These are phyloP conservation scores for Kuraishia molischiana DNA, from an alignment of 805 yeast species.

Conservation along the genomic window DNA sequence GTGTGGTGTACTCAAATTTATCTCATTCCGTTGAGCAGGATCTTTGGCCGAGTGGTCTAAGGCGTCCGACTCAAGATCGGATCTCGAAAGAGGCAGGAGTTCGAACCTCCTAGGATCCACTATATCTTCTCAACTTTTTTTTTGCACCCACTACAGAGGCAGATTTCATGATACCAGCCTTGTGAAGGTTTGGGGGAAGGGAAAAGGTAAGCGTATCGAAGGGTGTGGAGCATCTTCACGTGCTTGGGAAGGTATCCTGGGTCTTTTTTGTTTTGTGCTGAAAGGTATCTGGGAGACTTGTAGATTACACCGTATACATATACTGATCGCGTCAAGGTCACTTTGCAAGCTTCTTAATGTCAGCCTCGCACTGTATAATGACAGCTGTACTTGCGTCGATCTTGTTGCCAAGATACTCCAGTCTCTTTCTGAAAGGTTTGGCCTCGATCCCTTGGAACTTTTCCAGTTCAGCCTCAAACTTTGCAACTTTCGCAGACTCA, in stretches of 20 bases:
- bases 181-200: too few relatives aligned
- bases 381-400: constrained; percentile 49
- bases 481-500: constrained; percentile 53
- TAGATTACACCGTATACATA: too few relatives aligned
- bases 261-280: constrained; percentile 1
- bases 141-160: too few relatives aligned
- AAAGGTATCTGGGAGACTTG: too few relatives aligned
- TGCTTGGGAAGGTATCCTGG: too few relatives aligned
- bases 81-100: constrained; percentile 21
- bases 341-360: constrained; percentile 21
- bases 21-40: constrained; percentile 9
- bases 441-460: constrained; percentile 41
- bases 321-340: too few relatives aligned
- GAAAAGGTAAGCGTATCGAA: too few relatives aligned
- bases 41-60: constrained; percentile 19
- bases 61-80: constrained; percentile 21
- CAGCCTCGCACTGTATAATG: constrained; percentile 36
- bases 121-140: constrained; percentile 2
- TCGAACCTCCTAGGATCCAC: constrained; percentile 21
- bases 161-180: too few relatives aligned
- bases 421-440: constrained; percentile 49
- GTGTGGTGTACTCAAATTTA: too few relatives aligned
- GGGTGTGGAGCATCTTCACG: too few relatives aligned
- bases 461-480: constrained; percentile 65
- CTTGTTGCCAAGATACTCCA: constrained; percentile 59